These are phyloP conservation scores for Dicorynia guianensis DNA, from an alignment of 306 rosid genomes.

Conservation along the genomic window DNA sequence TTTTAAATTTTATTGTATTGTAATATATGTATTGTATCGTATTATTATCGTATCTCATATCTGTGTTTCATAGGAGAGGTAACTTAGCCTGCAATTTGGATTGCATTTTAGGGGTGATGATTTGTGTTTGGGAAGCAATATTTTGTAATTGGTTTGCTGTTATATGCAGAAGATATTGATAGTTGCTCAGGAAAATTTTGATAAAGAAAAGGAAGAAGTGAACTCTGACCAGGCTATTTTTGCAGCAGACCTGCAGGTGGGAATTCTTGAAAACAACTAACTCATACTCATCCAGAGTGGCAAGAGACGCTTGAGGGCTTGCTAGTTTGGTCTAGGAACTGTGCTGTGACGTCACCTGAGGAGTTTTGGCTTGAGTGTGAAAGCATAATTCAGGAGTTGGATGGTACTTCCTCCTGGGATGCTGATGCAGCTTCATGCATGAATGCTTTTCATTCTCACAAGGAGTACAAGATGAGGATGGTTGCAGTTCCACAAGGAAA, in stretches of 20 bases:
- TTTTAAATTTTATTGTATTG: too few relatives aligned
- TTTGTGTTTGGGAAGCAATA: constrained; percentile 39
- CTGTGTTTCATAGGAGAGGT: too few relatives aligned
- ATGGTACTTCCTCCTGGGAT: constrained; percentile 91
- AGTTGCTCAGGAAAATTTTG: constrained; percentile 81
- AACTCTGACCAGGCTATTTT: constrained; percentile 86
- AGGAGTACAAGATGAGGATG: constrained; percentile 96
- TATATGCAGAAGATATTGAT: constrained; percentile 84
- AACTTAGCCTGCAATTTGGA: constrained; percentile 38
- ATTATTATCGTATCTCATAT: too few relatives aligned
- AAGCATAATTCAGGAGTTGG: constrained; percentile 97
- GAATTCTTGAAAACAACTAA: constrained; percentile 91
- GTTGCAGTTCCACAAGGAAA: constrained; percentile 97
- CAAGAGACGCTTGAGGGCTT: constrained; percentile 96
- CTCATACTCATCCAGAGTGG: constrained; percentile 93
- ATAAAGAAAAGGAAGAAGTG: constrained; percentile 96
- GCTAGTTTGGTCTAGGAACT: constrained; percentile 90
- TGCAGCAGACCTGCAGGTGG: constrained; percentile 97
- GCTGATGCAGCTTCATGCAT: constrained; percentile 92
- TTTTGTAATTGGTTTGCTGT: constrained; percentile 35
- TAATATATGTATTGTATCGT: too few relatives aligned
- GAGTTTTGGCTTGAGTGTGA: constrained; percentile 99
- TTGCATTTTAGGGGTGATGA: constrained; percentile 29
- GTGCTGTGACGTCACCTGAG: constrained; percentile 90
- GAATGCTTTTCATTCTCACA: constrained; percentile 95